Evolutionary conservation across 2,329 filamentous ascomycete species (phyloP).

Genomic region (Trichoderma semiorbis): DNA sequence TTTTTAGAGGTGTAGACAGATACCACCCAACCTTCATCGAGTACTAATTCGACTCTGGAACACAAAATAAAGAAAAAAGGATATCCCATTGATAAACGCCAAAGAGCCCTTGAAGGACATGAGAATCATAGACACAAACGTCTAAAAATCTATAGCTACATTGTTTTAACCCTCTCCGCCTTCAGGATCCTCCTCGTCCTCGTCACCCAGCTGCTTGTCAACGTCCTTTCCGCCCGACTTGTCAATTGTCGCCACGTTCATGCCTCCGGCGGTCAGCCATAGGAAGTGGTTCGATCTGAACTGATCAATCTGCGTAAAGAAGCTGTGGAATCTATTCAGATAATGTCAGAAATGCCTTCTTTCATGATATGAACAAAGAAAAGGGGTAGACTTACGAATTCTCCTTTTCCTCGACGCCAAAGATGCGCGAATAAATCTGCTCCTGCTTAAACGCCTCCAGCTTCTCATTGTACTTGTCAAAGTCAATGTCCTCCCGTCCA

Average conservation of each 20-base stretch:
- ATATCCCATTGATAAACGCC: constrained; percentile 3
- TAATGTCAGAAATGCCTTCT: neutral
- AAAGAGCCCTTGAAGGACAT: neutral
- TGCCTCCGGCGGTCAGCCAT: constrained; percentile 68
- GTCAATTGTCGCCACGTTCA: constrained; percentile 53
- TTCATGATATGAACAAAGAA: neutral
- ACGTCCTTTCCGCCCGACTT: constrained; percentile 38
- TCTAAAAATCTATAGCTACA: neutral
- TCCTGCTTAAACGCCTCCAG: constrained; percentile 87
- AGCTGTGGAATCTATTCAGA: constrained; percentile 62
- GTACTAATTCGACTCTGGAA: neutral
- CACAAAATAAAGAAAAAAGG: neutral
- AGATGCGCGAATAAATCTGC: constrained; percentile 90
- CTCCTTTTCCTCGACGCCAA: constrained; percentile 80
- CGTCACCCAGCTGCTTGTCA: constrained; percentile 49
- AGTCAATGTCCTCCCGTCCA: constrained; percentile 69
- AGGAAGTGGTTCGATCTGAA: constrained; percentile 70
- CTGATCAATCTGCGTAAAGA: constrained; percentile 76
- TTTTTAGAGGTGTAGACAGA: neutral
- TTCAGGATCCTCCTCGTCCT: constrained; percentile 50
- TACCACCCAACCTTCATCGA: constrained; percentile 1
- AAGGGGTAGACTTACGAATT: constrained; percentile 64
- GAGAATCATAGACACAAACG: neutral
- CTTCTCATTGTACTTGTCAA: constrained; percentile 70
- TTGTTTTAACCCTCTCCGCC: constrained; percentile 40